Percentiles rank a stretch among this genome's conserved stretches.
phyloP scores from a whole-genome alignment of 805 yeast genomes.

The Jamesozyma jinghongensis region DNA sequence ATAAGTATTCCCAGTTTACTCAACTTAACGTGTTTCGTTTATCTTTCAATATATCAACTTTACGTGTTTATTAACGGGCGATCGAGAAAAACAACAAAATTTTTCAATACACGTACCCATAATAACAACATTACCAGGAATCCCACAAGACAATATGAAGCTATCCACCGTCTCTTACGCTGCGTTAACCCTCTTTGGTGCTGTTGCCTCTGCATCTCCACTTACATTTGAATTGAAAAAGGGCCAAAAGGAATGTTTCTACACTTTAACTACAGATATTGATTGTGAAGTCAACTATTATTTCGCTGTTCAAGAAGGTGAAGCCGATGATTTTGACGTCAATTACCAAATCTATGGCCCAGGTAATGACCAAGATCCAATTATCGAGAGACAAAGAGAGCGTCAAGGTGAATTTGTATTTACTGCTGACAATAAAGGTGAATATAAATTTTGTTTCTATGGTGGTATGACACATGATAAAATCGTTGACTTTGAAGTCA shows the following conservation, averaged over 20 bases:
- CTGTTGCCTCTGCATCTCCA: conserved; percentile 12
- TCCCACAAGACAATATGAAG: background rate
- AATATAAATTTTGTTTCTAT: conserved; percentile 79
- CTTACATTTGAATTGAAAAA: conserved; percentile 22
- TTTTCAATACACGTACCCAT: too few species aligned
- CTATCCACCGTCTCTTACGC: background rate
- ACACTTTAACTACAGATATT: conserved; percentile 39
- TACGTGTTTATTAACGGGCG: too few species aligned
- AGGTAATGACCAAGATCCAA: conserved; percentile 19
- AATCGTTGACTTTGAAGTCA: conserved; percentile 75
- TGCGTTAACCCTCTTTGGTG: background rate
- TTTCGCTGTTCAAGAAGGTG: conserved; percentile 26
- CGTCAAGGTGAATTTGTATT: conserved; percentile 77
- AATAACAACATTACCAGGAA: too few species aligned
- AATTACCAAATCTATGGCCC: conserved; percentile 27
- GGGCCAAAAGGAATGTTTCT: conserved; percentile 21
- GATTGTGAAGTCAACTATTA: conserved; percentile 45
- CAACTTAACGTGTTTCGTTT: too few species aligned
- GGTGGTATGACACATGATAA: conserved; percentile 76
- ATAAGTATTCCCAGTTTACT: too few species aligned
- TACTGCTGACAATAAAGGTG: conserved; percentile 58
- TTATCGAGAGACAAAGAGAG: conserved; percentile 48
- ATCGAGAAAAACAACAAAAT: too few species aligned
- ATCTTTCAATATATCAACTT: too few species aligned
- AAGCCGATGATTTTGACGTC: conserved; percentile 14